phyloP scores from a whole-genome alignment of 2,329 filamentous ascomycete genomes.

The Colletotrichum sp. region DNA sequence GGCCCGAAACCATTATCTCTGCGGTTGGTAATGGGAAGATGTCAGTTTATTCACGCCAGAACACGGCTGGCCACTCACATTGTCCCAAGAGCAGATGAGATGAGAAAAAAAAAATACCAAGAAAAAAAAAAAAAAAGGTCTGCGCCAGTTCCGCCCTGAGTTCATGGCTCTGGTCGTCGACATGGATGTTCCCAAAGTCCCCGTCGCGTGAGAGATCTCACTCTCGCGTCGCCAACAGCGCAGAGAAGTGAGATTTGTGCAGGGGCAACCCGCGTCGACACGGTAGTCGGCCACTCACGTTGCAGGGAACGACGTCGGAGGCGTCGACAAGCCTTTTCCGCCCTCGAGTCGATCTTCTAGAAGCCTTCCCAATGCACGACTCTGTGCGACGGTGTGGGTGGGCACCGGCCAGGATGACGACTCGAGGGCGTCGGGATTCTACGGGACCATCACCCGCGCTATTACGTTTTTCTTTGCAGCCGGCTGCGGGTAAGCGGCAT shows the following conservation, averaged over 20 bases:
- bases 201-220: not conserved
- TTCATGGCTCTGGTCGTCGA: not conserved
- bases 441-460: conserved; percentile 2
- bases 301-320: conserved; percentile 2
- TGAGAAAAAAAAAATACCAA: not conserved
- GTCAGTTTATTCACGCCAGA: not conserved
- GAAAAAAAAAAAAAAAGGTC: not conserved
- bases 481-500: not conserved
- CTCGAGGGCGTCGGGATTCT: conserved; percentile 12
- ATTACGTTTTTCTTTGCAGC: conserved; percentile 13
- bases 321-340: conserved; percentile 12
- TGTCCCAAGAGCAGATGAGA: not conserved
- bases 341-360: conserved; percentile 14
- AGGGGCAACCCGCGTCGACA: not conserved
- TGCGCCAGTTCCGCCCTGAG: not conserved
- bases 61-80: not conserved
- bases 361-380: conserved; percentile 13
- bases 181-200: not conserved
- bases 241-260: not conserved
- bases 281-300: not conserved
- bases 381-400: not conserved
- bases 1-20: not conserved
- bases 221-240: conserved; percentile 7
- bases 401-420: not conserved
- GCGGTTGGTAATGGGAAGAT: conserved; percentile 4